Evolutionary conservation across 768 basidiomycete genomes (phyloP), one percentile per base, ranked within the genome.

Genomic region (Hebeloma cylindrosporum): DNA sequence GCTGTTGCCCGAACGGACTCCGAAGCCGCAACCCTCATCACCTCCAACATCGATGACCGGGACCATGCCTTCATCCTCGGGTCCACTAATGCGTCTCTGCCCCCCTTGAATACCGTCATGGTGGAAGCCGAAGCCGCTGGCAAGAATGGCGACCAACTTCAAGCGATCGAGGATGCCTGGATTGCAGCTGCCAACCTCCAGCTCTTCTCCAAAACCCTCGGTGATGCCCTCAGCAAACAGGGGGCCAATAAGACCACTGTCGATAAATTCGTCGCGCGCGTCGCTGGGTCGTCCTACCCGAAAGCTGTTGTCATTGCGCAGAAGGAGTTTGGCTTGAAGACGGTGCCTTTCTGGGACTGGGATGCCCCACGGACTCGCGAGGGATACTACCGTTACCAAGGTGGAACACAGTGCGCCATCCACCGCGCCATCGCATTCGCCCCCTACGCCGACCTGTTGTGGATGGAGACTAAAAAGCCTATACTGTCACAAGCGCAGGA

Each of bases 21-120:
- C 3, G 95, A 98, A 66, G 95, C 96, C 4, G 95, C 96, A 1
- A 97, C 96, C 2, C 80, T 99, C 59, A 89, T 98, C 71, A 88
- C 93, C 27, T 85, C 90, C 53, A 98, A 98, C 68, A 90, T 99
- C 49, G 96, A 99, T 65, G 82, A 85, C 55, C 84, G 96, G n/a
- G 96, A 99, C 71, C 96, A 99, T 53, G 70, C 91, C 22, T 99
- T 98, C 78, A 94, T 99, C 60, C 83, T 97, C 28, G 96, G 95
- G 25, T 80, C 77, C 39, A 95, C 93, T 18, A 94, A 94, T 62
- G 61, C 86, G 7, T 68, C 73, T 33, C 67, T 89, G 18, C 71
- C 69, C 4, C 78, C 91, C 16, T 73, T 98, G 47, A 90, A 85
- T 48, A 72, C 69, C 16, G 80, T 88, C 51, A 93, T 98, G 88